These are phyloP conservation scores for Erysimum pusillum DNA, from an alignment of 441 rosid species.

Conservation along the genomic window DNA sequence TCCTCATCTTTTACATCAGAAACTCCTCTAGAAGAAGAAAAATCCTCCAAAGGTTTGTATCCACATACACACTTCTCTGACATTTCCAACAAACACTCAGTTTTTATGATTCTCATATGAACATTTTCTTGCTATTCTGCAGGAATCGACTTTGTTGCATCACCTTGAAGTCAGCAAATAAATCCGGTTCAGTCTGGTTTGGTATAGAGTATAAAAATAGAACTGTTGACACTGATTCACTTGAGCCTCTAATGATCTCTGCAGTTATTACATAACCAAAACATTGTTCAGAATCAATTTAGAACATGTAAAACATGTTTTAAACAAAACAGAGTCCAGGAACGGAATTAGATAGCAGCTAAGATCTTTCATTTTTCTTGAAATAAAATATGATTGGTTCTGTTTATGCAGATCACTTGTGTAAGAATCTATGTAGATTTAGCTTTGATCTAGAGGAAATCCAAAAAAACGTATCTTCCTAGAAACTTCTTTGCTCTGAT, in stretches of 20 bases:
- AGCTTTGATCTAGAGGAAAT: constrained; percentile 3
- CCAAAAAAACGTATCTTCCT: constrained; percentile 31
- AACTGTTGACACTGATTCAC: constrained; percentile 20
- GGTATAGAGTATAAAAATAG: neutral
- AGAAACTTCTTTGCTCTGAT: constrained; percentile 31
- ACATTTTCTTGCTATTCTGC: constrained; percentile 24
- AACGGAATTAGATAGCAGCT: constrained; percentile 4
- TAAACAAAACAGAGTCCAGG: constrained; percentile 22
- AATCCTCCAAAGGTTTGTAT: constrained; percentile 46
- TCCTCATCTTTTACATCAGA: constrained; percentile 55
- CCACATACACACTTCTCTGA: neutral
- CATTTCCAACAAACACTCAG: constrained; percentile 2
- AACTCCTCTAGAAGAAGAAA: constrained; percentile 49
- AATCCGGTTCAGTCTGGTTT: constrained; percentile 8
- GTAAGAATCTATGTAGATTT: constrained; percentile 12
- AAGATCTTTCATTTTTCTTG: constrained; percentile 9
- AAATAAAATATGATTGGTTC: neutral
- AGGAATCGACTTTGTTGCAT: constrained; percentile 45
- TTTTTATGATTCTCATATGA: constrained; percentile 18
- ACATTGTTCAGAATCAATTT: constrained; percentile 29
- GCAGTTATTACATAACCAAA: constrained; percentile 25
- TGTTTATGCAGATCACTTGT: neutral
- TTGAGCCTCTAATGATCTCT: constrained; percentile 16
- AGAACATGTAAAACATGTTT: constrained; percentile 35
- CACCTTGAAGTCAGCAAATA: constrained; percentile 35